Evolutionary conservation across 805 yeast species (phyloP), one percentile per base, ranked within the genome.

Genomic region (Kodamaea fukazawae): DNA sequence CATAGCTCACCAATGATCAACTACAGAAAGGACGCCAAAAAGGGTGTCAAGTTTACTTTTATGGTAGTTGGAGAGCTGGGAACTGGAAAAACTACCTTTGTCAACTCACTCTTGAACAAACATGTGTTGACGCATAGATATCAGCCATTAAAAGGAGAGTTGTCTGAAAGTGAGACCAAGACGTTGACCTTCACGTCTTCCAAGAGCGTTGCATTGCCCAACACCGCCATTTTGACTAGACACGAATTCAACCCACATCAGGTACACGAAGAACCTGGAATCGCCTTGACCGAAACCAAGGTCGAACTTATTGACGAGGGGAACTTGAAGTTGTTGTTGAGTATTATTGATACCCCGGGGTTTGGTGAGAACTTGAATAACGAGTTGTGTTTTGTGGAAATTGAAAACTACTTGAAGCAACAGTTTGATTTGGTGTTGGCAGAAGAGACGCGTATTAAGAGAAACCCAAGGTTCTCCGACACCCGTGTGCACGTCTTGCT

Each of bases 391-490:
- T 79, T 76, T 53, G 68, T 65, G 9, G 93, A 85, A 55, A 76
- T 85, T 38, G 76, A 78, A 38, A 70, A 73, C 41, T 86, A 75
- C 56, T 63, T 86, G 53, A 84, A 82, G 57, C 88, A 82, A 56
- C 91, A 85, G 55, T 85, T 84, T 55, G 90, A 83, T 57, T 67
- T 74, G 41, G 88, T 86, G 0, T 71, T 89, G 34, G 87, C 86
- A 2, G 96, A 89, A 58, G 96, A 89, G 60, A 85, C 93, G 1
- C 73, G 91, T 47, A 86, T 89, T 47, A 76, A 76, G 60, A 81
- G 97, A 73, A 86, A 87, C 57, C 96, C 96, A 17, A 71, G 86
- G 47, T 81, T 83, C 55, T 81, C 76, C 50, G 91, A 86, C 63
- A 73, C 89, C 12, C 71, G 93, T 51, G 86, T 85, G 30, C 93